Evolutionary conservation across 1,284 basidiomycete genomes (phyloP), one percentile per base, ranked within the genome.

Genomic region (Heterobasidion irregulare): DNA sequence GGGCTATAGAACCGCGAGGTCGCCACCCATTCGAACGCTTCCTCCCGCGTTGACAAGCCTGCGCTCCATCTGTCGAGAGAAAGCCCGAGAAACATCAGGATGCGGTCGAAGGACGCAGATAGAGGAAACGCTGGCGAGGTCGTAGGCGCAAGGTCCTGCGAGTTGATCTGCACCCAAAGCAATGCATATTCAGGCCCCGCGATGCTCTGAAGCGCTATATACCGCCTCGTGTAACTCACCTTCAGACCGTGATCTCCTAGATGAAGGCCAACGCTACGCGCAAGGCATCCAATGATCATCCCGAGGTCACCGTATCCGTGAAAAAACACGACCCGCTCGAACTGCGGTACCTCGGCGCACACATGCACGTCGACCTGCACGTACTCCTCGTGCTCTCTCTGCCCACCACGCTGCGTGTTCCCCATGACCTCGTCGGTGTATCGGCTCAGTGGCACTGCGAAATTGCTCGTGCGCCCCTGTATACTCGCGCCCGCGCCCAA

Each of bases 301-400:
- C 81, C 80, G 6, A 86, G 68, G 61, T 87, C 86, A 2, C 86
- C 86, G 60, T 85, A 87, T 2, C 77, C 76, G 56, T 81, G 75
- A 62, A 79, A 78, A 65, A 84, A 77, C 9, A 73, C 61, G 16
- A 78, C 65, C 16, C 79, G 70, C 34, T 80, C 71, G 64, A 69
- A 78, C 61, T 79, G 78, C 18, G 68, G 71, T 59, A 70, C 65
- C 64, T 79, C 74, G 3, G 61, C 64, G 60, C 82, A 84, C 3
- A 84, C 76, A 58, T 79, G 75, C 26, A 88, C 73, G 61, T 88
- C 86, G 13, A 87, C 77, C 70, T 88, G 74, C 47, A 64, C 62
- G 52, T 67, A 82, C 18, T 70, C 65, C 2, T 65, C 32, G 38
- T 38, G 49, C 43, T 51, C 53, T 52, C 19, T 56, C 26, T 6